These are phyloP conservation scores for Cydonia oblonga DNA, from an alignment of 331 rosid genomes.

Conservation along the genomic window DNA sequence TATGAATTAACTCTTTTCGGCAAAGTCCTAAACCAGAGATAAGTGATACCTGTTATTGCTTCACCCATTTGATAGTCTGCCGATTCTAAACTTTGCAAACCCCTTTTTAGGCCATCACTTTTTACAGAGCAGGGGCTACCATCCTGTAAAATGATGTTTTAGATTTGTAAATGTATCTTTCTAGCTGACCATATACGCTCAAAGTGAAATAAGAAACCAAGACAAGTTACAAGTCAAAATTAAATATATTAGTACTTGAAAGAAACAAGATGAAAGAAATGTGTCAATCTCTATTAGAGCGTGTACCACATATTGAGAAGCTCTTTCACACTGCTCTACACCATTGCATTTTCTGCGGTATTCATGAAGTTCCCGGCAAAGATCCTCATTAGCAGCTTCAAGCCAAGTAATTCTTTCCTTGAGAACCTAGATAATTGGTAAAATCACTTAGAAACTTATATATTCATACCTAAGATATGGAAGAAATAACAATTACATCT, in stretches of 20 bases:
- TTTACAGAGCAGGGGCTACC: constrained; percentile 44
- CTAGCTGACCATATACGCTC: not conserved
- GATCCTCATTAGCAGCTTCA: constrained; percentile 94
- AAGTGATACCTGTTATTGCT: constrained; percentile 50
- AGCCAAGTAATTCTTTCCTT: constrained; percentile 96
- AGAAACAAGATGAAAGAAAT: constrained; percentile 3
- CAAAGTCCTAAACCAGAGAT: constrained; percentile 10
- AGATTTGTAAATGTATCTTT: constrained; percentile 10
- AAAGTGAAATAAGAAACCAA: not conserved
- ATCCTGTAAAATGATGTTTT: constrained; percentile 50
- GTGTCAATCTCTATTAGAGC: constrained; percentile 1
- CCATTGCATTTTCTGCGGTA: constrained; percentile 63
- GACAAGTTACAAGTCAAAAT: not conserved
- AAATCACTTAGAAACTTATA: not conserved
- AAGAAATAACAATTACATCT: not conserved
- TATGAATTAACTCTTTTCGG: not conserved
- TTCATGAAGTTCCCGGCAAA: constrained; percentile 89
- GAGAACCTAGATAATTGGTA: constrained; percentile 41
- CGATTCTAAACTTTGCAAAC: constrained; percentile 50
- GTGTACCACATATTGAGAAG: constrained; percentile 37
- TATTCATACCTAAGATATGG: not conserved
- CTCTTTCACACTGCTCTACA: constrained; percentile 58
- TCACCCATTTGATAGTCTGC: constrained; percentile 78
- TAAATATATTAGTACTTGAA: not conserved
- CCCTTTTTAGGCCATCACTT: constrained; percentile 79